A percentile compares a stretch with the other conserved stretches of the same genome.
These are phyloP conservation scores for Aspergillus sp. DNA, from an alignment of 2,329 filamentous ascomycete species.

Conservation along the genomic window DNA sequence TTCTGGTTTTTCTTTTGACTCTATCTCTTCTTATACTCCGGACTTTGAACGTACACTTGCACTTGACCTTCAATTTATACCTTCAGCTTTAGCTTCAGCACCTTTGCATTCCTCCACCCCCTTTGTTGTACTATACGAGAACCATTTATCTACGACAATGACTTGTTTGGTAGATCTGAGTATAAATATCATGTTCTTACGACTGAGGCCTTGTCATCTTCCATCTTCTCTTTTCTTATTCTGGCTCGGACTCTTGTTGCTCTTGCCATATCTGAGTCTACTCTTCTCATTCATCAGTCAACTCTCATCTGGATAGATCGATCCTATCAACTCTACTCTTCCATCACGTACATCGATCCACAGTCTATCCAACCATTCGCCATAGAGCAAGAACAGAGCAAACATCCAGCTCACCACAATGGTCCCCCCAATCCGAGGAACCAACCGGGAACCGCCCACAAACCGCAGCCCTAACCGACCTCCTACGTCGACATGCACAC, in stretches of 20 bases:
- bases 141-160: neutral
- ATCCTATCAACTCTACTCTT: neutral
- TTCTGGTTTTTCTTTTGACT: constrained; percentile 9
- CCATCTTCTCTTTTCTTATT: neutral
- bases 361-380: neutral
- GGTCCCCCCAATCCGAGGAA: too few species aligned
- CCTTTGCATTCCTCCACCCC: constrained; percentile 1
- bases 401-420: too few species aligned
- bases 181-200: constrained; percentile 3
- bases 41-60: neutral
- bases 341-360: neutral
- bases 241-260: neutral
- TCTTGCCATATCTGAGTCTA: neutral
- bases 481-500: too few species aligned
- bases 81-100: constrained; percentile 2
- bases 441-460: too few species aligned
- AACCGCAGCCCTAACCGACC: too few species aligned
- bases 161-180: neutral
- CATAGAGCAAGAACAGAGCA: too few species aligned
- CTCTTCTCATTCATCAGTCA: neutral
- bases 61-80: neutral
- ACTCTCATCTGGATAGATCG: neutral
- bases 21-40: neutral
- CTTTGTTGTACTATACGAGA: constrained; percentile 11
- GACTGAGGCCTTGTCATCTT: neutral